A percentile compares a stretch with the other conserved stretches of the same genome.
Conservation (phyloP, 1,284 basidiomycete genomes). For the Moesziomyces sp. region DNA sequence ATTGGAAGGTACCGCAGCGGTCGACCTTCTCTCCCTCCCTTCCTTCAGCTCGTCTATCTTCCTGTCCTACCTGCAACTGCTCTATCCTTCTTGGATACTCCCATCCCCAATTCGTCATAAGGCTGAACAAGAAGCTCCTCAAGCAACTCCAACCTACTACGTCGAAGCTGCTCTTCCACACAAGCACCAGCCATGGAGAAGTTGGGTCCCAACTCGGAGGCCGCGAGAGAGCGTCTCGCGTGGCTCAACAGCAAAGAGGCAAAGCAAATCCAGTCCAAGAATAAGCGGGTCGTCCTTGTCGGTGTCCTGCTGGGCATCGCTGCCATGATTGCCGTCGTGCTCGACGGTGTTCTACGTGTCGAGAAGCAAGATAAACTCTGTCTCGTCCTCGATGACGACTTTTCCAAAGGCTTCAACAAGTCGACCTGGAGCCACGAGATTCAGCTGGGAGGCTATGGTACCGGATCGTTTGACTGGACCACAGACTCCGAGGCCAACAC, state of each 20-base stretch:
- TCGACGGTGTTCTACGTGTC: conserved; percentile 24
- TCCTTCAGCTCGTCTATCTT: too few species aligned
- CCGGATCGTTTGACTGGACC: conserved; percentile 88
- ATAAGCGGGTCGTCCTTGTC: conserved; percentile 32
- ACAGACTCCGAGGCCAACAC: conserved; percentile 82
- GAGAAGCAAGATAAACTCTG: conserved; percentile 69
- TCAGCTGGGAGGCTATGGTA: conserved; percentile 85
- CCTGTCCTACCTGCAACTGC: too few species aligned
- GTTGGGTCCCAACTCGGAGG: conserved; percentile 12
- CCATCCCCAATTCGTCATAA: neutral
- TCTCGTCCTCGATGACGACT: conserved; percentile 80
- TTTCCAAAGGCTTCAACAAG: conserved; percentile 73
- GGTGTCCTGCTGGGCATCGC: conserved; percentile 32
- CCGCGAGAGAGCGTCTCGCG: conserved; percentile 19
- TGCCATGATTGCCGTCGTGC: conserved; percentile 32
- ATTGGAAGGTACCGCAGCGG: too few species aligned
- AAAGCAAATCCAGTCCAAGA: conserved; percentile 29
- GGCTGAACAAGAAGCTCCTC: too few species aligned
- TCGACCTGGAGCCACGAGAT: conserved; percentile 80
- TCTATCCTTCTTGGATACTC: neutral
- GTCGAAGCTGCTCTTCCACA: neutral
- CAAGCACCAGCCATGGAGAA: conserved; percentile 19
- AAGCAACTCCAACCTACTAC: neutral
- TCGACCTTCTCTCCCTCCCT: too few species aligned
- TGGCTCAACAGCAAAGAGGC: conserved; percentile 45